Base-by-base conservation (phyloP, 1,284 basidiomycete species). In the Ustilago bromivora region DNA sequence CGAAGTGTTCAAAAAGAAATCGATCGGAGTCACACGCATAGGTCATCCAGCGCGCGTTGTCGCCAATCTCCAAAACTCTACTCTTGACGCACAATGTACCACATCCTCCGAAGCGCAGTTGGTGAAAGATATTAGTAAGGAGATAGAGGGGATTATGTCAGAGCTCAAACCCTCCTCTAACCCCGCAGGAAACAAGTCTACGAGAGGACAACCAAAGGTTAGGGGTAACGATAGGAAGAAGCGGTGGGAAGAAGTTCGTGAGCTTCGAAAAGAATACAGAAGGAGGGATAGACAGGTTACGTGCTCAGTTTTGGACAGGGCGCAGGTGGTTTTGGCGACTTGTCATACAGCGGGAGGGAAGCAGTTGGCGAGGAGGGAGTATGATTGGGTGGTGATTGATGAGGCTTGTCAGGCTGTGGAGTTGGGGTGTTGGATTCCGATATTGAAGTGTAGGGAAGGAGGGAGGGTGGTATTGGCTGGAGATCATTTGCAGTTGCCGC, bases 401-500 rank as follows among this genome's bases (percentile, higher is more conserved):
- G 96, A 98, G 87, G 87, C 86, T 15, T 98, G 96, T 0, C 96
- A 98, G 86, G 96, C 95, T 3, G 86, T 97, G n/a, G 96, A 98
- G 87, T 93, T 95, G 9, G 93, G 95, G 3, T 98, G 96, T 87
- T 98, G 96, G 95, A 91, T 98, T 36, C 95, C 96, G 0, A 93
- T 98, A 58, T 90, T 96, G 17, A 78, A 79, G 40, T 69, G 73
- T 4, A 71, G 66, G 17, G 66, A 72, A 36, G 66, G 71, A 1
- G 81, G 59, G 0, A 69, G 71, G 28, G n/a, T 81, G 12, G 65
- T 82, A 23, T 65, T 87, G 59, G 87, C 87, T 0, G 87, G 87
- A 10, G 88, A 88, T 62, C 87, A 87, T 35, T 69, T 86, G 36
- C 85, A 90, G 86, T 89, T 99, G 3, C 95, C 95, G 0, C 97